Conservation (phyloP, 495 filamentous ascomycete genomes). For the Xylaria venustula region DNA sequence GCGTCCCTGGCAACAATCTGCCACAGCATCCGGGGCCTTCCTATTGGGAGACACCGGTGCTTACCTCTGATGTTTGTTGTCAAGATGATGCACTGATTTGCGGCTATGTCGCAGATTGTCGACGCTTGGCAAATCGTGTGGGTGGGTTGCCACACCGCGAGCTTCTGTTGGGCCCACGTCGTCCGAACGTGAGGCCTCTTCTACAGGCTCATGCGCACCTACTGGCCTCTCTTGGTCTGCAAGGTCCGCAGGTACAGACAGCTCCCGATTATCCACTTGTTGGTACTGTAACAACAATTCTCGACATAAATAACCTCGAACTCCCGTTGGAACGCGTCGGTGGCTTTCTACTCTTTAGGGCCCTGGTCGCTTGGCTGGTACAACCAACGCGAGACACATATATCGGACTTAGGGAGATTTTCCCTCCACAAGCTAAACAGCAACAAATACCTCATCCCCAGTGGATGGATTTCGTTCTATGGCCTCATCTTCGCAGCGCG, state of each 20-base stretch:
- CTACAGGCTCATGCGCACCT: not conserved
- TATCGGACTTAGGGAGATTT: conserved; percentile 23
- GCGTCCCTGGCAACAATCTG: conserved; percentile 12
- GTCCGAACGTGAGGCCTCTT: not conserved
- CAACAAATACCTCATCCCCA: conserved; percentile 25
- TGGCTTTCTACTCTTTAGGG: conserved; percentile 13
- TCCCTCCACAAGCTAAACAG: conserved; percentile 23
- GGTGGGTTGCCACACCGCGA: conserved; percentile 1
- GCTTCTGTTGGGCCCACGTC: conserved; percentile 9
- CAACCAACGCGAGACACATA: conserved; percentile 24
- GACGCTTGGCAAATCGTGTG: not conserved
- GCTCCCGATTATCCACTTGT: conserved; percentile 6
- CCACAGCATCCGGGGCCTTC: conserved; percentile 8
- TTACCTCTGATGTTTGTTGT: conserved; percentile 2
- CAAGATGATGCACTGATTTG: conserved; percentile 5
- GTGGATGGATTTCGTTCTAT: conserved; percentile 34
- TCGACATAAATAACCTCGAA: conserved; percentile 5
- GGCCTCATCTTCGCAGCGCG: conserved; percentile 28
- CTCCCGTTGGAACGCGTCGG: conserved; percentile 6
- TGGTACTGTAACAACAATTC: conserved; percentile 1
- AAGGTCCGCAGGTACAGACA: not conserved
- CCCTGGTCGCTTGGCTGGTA: conserved; percentile 32
- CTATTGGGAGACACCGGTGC: conserved; percentile 17
- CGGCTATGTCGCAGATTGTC: conserved; percentile 13
- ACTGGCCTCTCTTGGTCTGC: conserved; percentile 8